These are phyloP conservation scores for Aspergillus biplanus DNA, from an alignment of 495 filamentous ascomycete genomes.

Conservation along the genomic window DNA sequence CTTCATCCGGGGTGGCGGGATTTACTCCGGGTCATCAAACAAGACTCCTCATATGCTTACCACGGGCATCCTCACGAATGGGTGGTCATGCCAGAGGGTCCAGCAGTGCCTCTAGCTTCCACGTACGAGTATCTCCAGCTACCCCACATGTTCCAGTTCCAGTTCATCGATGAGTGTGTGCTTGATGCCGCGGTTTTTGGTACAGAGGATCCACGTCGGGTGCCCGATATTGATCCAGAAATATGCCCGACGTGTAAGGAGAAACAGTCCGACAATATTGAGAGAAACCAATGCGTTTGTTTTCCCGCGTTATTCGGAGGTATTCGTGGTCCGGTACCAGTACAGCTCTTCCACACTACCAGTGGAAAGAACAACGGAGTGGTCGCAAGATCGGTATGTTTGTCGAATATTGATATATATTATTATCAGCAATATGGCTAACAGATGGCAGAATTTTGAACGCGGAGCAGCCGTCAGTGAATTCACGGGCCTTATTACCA, in stretches of 20 bases:
- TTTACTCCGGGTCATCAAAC: conserved; percentile 23
- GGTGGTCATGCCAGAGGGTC: conserved; percentile 16
- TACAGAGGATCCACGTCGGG: conserved; percentile 18
- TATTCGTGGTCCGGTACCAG: conserved; percentile 14
- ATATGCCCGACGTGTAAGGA: conserved; percentile 22
- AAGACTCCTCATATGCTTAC: conserved; percentile 17
- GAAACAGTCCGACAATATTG: conserved; percentile 25
- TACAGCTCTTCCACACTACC: conserved; percentile 26
- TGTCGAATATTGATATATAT: too few species aligned
- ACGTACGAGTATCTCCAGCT: conserved; percentile 25
- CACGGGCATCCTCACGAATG: conserved; percentile 29
- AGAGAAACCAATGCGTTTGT: conserved; percentile 26
- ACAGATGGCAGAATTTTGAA: conserved; percentile 22
- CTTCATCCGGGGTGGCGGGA: conserved; percentile 28
- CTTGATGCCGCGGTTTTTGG: conserved; percentile 19
- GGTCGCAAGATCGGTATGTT: conserved; percentile 25
- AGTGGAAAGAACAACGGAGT: conserved; percentile 32
- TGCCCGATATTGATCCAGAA: conserved; percentile 20
- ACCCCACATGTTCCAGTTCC: conserved; percentile 23
- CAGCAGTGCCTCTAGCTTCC: conserved; percentile 15
- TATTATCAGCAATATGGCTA: neutral
- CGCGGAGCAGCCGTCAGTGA: conserved; percentile 29
- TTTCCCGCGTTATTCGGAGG: conserved; percentile 28
- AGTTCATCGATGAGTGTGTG: conserved; percentile 28
- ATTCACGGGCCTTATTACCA: conserved; percentile 28